Conservation (phyloP, 2,329 filamentous ascomycete species). For the Phyllosticta citribraziliensis region DNA sequence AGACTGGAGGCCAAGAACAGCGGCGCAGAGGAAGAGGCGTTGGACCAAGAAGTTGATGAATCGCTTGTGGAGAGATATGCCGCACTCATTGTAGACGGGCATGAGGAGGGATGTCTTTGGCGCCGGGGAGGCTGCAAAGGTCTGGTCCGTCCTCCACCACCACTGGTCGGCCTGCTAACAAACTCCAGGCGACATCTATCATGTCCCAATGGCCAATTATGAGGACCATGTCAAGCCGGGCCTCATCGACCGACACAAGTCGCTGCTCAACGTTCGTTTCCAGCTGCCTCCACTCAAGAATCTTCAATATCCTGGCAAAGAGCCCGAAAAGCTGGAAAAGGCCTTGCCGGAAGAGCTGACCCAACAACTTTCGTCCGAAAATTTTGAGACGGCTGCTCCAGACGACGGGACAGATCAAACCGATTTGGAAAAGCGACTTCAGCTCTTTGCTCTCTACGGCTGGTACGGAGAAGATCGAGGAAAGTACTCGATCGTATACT, state of each 20-base stretch:
- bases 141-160: conserved; percentile 28
- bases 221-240: conserved; percentile 10
- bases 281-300: conserved; percentile 1
- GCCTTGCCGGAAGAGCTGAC: conserved; percentile 6
- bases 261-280: conserved; percentile 6
- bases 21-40: conserved; percentile 30
- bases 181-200: conserved; percentile 50
- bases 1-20: conserved; percentile 53
- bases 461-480: conserved; percentile 46
- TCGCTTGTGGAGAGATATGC: conserved; percentile 68
- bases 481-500: conserved; percentile 65
- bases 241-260: conserved; percentile 5
- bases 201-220: conserved; percentile 34
- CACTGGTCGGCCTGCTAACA: conserved; percentile 16
- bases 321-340: background rate
- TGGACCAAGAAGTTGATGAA: conserved; percentile 35
- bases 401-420: background rate
- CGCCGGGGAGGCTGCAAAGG: conserved; percentile 77
- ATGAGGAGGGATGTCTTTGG: conserved; percentile 80
- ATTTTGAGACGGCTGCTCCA: background rate
- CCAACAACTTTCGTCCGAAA: conserved; percentile 1
- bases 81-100: conserved; percentile 61
- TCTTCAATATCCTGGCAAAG: conserved; percentile 2
- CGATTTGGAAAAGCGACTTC: conserved; percentile 2
- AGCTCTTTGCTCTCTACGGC: conserved; percentile 32